Base-by-base conservation (phyloP, 768 basidiomycete species). In the Termitomyces sp. region DNA sequence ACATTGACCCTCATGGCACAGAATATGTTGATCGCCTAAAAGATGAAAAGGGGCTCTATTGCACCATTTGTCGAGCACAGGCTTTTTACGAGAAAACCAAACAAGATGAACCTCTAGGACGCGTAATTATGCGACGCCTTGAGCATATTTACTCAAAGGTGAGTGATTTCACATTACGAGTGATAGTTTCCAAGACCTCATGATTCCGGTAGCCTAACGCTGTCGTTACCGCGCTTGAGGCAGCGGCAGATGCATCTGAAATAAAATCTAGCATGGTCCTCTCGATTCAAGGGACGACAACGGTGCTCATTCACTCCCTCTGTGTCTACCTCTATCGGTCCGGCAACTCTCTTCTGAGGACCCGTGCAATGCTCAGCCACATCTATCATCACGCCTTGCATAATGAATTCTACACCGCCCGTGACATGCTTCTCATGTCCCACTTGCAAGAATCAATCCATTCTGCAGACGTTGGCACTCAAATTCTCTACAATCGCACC, bases 81-180 rank as follows among this genome's bases (percentile, higher is more conserved):
- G 83, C 87, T 10, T 87, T 94, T 66, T 98, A 96, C 71, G 94
- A 97, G 75, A 82, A 80, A 63, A 87, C 85, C 17, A 75, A 78
- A 28, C 86, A 88, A 70, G 74, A 78, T 40, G 94, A 97, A 40
- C 86, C 90, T 21, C 80, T 93, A 43, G 85, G 87, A 40, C 83
- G 96, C 42, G 91, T 95, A 38, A 80, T 98, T 54, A 95, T 98
- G 89, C 84, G 97, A 63, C 85, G 97, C 43, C 73, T 99, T 58
- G 97, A 99, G 69, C 97, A 98, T 68, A 94, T 99, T 50, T 98
- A 99, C 72, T 94, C 91, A 40, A 98, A 99, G 86, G 94, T 95
- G 58, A 55, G 72, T 60, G 40, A 41, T 33, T 33, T 10, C 10
- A 33, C 9, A 1, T 33, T 10, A 33, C 31, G 31, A 33, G 9